Evolutionary conservation across 2,329 filamentous ascomycete species (phyloP), one percentile per base, ranked within the genome.

Genomic region (Ambrosiella xylebori): DNA sequence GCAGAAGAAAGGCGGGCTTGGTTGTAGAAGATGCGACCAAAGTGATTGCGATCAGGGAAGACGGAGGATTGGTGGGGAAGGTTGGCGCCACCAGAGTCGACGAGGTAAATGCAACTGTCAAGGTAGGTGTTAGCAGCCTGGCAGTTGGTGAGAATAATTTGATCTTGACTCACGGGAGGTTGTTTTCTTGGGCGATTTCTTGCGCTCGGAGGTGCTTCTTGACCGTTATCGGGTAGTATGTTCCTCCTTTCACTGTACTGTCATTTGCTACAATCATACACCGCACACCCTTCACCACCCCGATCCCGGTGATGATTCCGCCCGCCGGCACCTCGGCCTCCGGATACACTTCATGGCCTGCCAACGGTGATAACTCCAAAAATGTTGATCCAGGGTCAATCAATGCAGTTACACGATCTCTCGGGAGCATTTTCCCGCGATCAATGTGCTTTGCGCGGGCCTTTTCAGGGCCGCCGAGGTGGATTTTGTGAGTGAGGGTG

Each of bases 11-110:
- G 95, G 65, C 88, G 78, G 2, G 93, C 91, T 71, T 98, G 91
- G 72, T 98, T 96, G 76, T 86, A 98, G 76, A 98, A 98, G 68
- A 97, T 95, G 63, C 91, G 87, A 40, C 91, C 89, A 67, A 98
- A 97, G 70, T 97, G 91, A 57, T 96, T 88, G 63, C 84, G 79
- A 69, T 97, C 91, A 1, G 91, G 93, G 69, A 98, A 97, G 59
- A 97, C 91, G 67, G 96, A 88, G 41, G 90, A 85, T 71, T 98
- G 91, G 66, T 96, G 86, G 12, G 90, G 93, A 15, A 98, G 79
- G 69, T 97, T 96, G 59, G 90, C 93, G 63, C 91, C 91, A 52
- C 93, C 91, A 4, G 89, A 95, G 69, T 98, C 91, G 59, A 97
- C 93, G 27, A 98, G 78, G 71, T 97, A 98, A 68, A 98, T 87